Percentiles rank a stretch among this genome's conserved stretches.
Evolutionary conservation across 2,329 filamentous ascomycete genomes (phyloP).

Genomic region (Sporothrix protearum): DNA sequence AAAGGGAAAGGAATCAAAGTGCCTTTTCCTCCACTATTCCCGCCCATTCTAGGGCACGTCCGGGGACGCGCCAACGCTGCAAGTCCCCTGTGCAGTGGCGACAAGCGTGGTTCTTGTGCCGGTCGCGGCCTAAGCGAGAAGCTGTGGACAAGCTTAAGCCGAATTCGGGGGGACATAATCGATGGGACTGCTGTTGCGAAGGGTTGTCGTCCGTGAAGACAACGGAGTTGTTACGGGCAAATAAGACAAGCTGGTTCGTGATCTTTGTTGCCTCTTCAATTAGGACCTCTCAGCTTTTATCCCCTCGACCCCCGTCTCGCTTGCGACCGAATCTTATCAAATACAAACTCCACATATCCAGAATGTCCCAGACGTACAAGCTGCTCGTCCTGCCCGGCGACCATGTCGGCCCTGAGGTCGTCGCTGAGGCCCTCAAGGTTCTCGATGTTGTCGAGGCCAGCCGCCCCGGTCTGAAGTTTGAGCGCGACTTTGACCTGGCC

Average conservation of each 20-base stretch:
- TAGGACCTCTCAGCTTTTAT: neutral
- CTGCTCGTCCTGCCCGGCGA: constrained; percentile 47
- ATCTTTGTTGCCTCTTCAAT: neutral
- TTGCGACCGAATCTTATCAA: neutral
- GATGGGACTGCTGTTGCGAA: neutral
- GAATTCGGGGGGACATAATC: constrained; percentile 6
- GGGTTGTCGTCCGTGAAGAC: neutral
- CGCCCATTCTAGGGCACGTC: neutral
- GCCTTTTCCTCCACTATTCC: neutral
- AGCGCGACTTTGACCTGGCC: constrained; percentile 29
- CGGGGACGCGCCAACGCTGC: neutral
- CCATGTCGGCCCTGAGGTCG: constrained; percentile 47
- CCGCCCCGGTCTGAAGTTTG: constrained; percentile 35
- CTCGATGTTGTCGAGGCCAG: constrained; percentile 41
- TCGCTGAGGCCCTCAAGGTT: constrained; percentile 45
- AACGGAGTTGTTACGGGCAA: neutral
- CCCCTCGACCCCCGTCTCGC: neutral
- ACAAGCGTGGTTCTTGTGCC: neutral
- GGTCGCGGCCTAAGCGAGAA: neutral
- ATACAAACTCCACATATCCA: neutral
- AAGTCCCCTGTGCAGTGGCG: constrained; percentile 3
- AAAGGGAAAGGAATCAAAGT: constrained; percentile 21
- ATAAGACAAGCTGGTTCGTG: constrained; percentile 8
- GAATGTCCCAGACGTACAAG: constrained; percentile 28
- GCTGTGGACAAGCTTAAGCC: constrained; percentile 2